Conservation (phyloP, 768 basidiomycete genomes). For the Rhodotorula babjevae region DNA sequence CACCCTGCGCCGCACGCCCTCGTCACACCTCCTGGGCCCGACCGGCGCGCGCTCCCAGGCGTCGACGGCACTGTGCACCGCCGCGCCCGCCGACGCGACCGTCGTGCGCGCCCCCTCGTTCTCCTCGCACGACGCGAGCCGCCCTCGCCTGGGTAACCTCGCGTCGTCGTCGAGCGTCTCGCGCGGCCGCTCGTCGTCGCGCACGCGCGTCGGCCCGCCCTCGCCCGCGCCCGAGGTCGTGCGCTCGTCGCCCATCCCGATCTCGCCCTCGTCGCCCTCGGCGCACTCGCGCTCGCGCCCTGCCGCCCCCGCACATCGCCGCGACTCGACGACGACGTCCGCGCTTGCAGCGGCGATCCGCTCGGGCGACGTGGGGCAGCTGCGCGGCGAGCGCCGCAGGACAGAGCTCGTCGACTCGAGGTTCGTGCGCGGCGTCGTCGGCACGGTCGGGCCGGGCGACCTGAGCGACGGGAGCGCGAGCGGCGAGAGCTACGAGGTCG, state of each 20-base stretch:
- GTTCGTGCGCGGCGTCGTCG: neutral
- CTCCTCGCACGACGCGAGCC: neutral
- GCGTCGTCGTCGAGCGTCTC: no score
- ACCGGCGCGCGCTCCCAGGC: neutral
- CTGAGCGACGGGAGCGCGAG: neutral
- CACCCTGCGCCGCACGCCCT: neutral
- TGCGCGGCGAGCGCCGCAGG: neutral
- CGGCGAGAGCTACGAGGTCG: constrained; percentile 3
- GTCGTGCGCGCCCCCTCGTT: neutral
- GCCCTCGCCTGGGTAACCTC: neutral
- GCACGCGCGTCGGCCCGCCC: neutral
- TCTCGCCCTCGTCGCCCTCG: neutral
- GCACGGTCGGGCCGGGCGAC: neutral
- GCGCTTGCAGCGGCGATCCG: constrained; percentile 7
- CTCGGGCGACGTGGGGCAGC: neutral
- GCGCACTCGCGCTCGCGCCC: neutral
- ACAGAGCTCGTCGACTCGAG: neutral
- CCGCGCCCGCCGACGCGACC: neutral
- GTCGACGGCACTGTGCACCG: neutral
- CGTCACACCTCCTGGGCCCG: neutral
- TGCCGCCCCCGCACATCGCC: neutral
- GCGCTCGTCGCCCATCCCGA: neutral
- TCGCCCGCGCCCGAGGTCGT: no score
- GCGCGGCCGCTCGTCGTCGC: neutral
- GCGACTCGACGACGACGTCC: neutral